Base-by-base conservation (phyloP, 352 stramenopile species). In the Globisporangium acanthophoron region DNA sequence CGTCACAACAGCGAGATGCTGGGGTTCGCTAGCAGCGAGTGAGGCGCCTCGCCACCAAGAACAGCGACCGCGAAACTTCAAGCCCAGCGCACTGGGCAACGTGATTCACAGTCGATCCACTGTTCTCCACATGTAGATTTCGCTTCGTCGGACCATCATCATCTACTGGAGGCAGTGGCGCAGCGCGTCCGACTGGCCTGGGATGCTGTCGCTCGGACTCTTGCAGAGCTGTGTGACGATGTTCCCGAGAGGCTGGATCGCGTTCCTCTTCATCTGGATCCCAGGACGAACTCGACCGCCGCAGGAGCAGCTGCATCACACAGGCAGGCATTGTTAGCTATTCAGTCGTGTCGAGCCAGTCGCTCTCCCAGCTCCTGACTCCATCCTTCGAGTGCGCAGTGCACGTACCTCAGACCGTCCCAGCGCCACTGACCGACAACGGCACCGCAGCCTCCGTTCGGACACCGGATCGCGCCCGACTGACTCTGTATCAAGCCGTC, bases 351-450 rank as follows among this genome's bases (percentile, higher is more conserved):
- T 35, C 31, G 31, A 9, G 31, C 31, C 5, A 11, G 31, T 11
- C 31, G 31, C 5, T 9, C 31, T 35, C 31, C 31, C 31, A 41
- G 11, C 35, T 41, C 35, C 21, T 13, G 21, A 21, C 43, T 20
- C 16, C 24, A 27, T 27, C 33, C 6, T 37, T 37, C 9, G 6
- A 37, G 9, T 12, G 33, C 33, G 33, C 33, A 37, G 33, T 37
- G 33, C 5, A 67, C 66, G 52, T 58, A 80, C 74, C 66, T 74
- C 24, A 67, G 46, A 29, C 68, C 71, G 52, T 82, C 72, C 76
- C 76, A 87, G n/a, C 57, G 61, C 74, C 73, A 87, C 49, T 87
- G 60, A 0, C 77, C 77, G 16, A 87, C 66, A 33, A 73, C 49
- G 1, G 59, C 62, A 13, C 46, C 58, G 54, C 77, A 87, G 4